Percentiles rank a stretch among this genome's conserved stretches.
Conservation (phyloP, 176 grass and related monocot species). For the Eremochloa ophiuroides region DNA sequence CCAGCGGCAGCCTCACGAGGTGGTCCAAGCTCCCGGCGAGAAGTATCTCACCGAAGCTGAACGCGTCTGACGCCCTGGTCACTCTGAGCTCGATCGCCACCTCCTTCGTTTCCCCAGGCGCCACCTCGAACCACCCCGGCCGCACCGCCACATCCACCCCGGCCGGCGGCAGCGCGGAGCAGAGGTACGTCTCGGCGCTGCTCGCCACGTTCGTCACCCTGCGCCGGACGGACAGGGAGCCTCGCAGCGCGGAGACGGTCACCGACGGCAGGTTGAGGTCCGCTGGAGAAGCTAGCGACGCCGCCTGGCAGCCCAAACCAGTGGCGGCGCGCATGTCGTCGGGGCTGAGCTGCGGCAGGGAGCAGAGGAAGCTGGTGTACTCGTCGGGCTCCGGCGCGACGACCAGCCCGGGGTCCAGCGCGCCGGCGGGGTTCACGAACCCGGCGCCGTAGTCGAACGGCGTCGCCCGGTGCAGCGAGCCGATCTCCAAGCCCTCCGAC, state of each 20-base stretch:
- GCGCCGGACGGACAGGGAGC: conserved; percentile 23
- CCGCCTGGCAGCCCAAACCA: conserved; percentile 12
- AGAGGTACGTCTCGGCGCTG: conserved; percentile 46
- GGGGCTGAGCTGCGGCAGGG: conserved; percentile 30
- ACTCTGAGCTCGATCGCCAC: conserved; percentile 37
- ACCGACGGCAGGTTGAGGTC: conserved; percentile 69
- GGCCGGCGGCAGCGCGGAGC: conserved; percentile 18
- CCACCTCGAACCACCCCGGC: conserved; percentile 49
- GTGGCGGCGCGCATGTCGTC: conserved; percentile 19
- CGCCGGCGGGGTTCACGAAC: conserved; percentile 39
- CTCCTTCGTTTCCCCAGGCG: conserved; percentile 24
- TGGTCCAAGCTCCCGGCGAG: conserved; percentile 51
- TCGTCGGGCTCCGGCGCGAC: conserved; percentile 40
- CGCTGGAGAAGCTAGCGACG: not conserved
- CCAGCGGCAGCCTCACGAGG: conserved; percentile 48
- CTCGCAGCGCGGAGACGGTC: conserved; percentile 44
- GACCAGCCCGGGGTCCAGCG: conserved; percentile 49
- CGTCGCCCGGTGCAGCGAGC: conserved; percentile 31
- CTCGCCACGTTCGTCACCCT: conserved; percentile 38
- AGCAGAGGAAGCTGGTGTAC: conserved; percentile 51
- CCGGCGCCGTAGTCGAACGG: conserved; percentile 53
- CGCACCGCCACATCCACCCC: conserved; percentile 31
- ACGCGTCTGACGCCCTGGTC: conserved; percentile 9
- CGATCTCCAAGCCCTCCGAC: conserved; percentile 34
- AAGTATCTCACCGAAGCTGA: conserved; percentile 54